Conservation (phyloP, 1,139 yeast genomes). For the Hyphopichia fennica region DNA sequence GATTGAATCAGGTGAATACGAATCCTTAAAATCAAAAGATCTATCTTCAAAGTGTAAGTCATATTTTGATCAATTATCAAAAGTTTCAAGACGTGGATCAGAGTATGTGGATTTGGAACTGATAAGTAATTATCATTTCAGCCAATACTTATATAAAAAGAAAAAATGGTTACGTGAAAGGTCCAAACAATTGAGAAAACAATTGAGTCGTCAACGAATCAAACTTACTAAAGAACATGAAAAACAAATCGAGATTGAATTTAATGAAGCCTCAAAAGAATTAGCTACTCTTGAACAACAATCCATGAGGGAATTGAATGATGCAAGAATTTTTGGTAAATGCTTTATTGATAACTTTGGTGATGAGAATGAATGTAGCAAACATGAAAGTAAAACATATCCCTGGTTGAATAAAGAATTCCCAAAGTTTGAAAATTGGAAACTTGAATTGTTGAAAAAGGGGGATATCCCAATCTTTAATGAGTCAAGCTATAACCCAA, state of each 20-base stretch:
- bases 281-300: slow-evolving; percentile 22
- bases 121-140: slow-evolving; percentile 14
- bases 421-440: slow-evolving; percentile 21
- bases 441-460: slow-evolving; percentile 8
- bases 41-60: slow-evolving; percentile 13
- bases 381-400: slow-evolving; percentile 14
- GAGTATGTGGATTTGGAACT: slow-evolving; percentile 19
- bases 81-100: slow-evolving; percentile 1
- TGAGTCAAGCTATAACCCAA: slow-evolving; percentile 1
- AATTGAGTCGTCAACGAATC: slow-evolving; percentile 13
- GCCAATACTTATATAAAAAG: slow-evolving; percentile 24
- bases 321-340: slow-evolving; percentile 32
- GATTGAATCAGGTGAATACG: slow-evolving; percentile 2
- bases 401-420: slow-evolving; percentile 21
- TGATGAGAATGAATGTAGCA: slow-evolving; percentile 10
- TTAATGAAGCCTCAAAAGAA: slow-evolving; percentile 7
- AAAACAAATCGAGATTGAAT: slow-evolving; percentile 11
- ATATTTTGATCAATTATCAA: slow-evolving; percentile 16
- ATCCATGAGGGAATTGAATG: slow-evolving; percentile 22
- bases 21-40: background rate
- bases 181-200: slow-evolving; percentile 10
- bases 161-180: slow-evolving; percentile 25
- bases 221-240: slow-evolving; percentile 13
- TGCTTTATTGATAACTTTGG: slow-evolving; percentile 18
- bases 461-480: slow-evolving; percentile 13